Base-by-base conservation (phyloP, 306 rosid genomes). In the Pterocarpus macrocarpus region DNA sequence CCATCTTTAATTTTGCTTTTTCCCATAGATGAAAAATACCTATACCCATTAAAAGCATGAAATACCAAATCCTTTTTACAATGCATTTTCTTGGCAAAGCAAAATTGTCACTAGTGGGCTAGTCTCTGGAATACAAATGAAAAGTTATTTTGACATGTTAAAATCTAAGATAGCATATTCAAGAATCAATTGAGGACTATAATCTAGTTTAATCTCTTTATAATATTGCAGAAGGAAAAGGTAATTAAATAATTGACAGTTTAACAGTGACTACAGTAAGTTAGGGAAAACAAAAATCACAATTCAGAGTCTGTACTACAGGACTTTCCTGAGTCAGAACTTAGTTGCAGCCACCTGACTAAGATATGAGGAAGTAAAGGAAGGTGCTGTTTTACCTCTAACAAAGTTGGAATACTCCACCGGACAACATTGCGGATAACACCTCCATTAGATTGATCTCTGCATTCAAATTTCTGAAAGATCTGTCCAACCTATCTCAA, bases 381-480 rank as follows among this genome's bases (percentile, higher is more conserved):
- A 77, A 82, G 80, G 57, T 36, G 59, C 5, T 11, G 32, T 2
- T 49, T 79, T 82, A 95, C 99, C 97, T 95, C 97, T 77, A 95
- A 76, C 72, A 95, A 80, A 11, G 83, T 87, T 53, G 97, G 94
- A 78, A 95, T 84, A 88, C 99, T 95, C 99, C 99, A 95, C 35
- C 85, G 92, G 36, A 95, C 97, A 49, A 95, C 88, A 81, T 91
- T 95, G 30, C 90, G 87, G 78, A 95, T 76, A 62, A 93, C 53
- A 64, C 99, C 97, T 62, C 92, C 87, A 16, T 83, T 56, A 34
- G 85, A 76, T 65, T 86, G 84, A 81, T 87, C 87, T 16, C 56
- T 78, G 30, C 97, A 95, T 88, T 95, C 99, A 82, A 95, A 93
- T 80, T 95, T 93, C 71, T 95, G 99, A 86, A 88, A 95, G 73